Evolutionary conservation across 108 stramenopile genomes (phyloP), one percentile per base, ranked within the genome.

Genomic region (Skeletonema marinoi): DNA sequence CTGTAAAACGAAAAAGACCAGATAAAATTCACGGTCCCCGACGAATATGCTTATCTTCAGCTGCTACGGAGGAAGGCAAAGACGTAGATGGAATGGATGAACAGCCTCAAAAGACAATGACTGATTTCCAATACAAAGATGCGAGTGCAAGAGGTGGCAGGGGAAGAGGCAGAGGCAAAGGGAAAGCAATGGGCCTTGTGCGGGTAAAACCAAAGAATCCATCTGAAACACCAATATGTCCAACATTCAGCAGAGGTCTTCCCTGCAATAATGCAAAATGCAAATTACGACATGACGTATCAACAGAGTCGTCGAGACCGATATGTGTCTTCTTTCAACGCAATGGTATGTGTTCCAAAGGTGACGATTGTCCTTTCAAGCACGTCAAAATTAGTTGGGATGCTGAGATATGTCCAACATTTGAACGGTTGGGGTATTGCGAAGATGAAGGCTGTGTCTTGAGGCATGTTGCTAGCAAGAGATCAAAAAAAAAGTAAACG

Each of bases 261-360:
- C 77, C 84, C 48, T 93, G 93, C 63, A 87, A 80, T n/a, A 83
- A 93, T 65, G 68, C 76, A 31, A 83, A 68, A 65, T 93, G 93
- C 65, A 69, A 50, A 48, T 87, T 86, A 48, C 86, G 93, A 32
- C 93, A 93, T 64, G 93, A 93, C 64, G 83, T 91, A 59, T 80
- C 90, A 10, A 77, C 80, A 9, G 90, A 93, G 73, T 82, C 79
- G n/a, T 84, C 87, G 2, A 70, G 82, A 12, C 93, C 93, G 36
- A 88, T 90, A n/a, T 93, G 93, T 36, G 87, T 83, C 16, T 93
- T 88, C 77, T 93, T 93, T 64, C 89, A 90, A 46, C 82, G 87
- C 10, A 80, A 92, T 62, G 93, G 93, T 7, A 86, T 89, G 81
- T 93, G 93, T 73, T 71, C 85, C 29, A 88, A 84, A 71, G 90